These are phyloP conservation scores for Pleomassaria siparia DNA, from an alignment of 2,329 filamentous ascomycete species.

Conservation along the genomic window DNA sequence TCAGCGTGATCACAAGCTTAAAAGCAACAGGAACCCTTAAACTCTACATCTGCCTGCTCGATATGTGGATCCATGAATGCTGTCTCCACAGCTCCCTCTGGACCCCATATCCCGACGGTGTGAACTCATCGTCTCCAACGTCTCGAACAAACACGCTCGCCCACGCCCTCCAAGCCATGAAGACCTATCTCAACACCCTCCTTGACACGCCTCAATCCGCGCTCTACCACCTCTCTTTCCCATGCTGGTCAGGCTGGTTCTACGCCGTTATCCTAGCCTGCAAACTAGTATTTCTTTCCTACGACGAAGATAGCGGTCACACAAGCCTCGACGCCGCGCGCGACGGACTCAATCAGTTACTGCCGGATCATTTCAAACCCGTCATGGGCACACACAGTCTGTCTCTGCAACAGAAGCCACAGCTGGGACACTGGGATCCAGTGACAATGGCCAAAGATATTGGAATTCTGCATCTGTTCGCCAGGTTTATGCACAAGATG, in stretches of 20 bases:
- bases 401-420: not conserved
- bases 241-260: slow-evolving; percentile 23
- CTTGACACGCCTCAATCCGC: slow-evolving; percentile 7
- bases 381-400: not conserved
- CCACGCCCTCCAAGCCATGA: slow-evolving; percentile 11
- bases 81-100: slow-evolving; percentile 22
- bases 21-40: slow-evolving; percentile 8
- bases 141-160: slow-evolving; percentile 11
- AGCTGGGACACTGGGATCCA: slow-evolving; percentile 14
- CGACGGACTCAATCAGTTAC: slow-evolving; percentile 12
- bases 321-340: slow-evolving; percentile 13
- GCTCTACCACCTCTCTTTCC: slow-evolving; percentile 18
- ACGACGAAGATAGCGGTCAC: slow-evolving; percentile 18
- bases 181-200: slow-evolving; percentile 15
- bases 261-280: slow-evolving; percentile 26
- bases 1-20: not conserved
- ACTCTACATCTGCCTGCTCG: slow-evolving; percentile 9
- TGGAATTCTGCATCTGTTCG: slow-evolving; percentile 15
- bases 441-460: slow-evolving; percentile 17
- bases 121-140: not conserved
- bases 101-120: not conserved
- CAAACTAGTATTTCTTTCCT: slow-evolving; percentile 26
- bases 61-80: slow-evolving; percentile 25
- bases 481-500: slow-evolving; percentile 19
- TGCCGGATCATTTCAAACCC: slow-evolving; percentile 1